Base-by-base conservation (phyloP, 768 basidiomycete species). In the Mycena vulgaris region DNA sequence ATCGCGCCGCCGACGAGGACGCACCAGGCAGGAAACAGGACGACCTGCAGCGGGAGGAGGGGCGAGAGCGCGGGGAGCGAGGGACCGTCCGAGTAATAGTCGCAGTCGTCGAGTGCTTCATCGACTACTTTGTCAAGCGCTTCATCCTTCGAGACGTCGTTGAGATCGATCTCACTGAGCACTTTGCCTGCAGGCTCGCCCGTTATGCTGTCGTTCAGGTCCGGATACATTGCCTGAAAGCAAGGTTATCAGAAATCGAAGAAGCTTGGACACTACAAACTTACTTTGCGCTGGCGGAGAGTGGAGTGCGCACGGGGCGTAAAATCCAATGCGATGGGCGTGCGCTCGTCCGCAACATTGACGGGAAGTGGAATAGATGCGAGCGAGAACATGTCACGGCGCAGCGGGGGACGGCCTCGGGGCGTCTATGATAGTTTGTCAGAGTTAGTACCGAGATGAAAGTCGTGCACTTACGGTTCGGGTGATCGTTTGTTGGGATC, bases 1-100 rank as follows among this genome's bases (percentile, higher is more conserved):
- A 73, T 69, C 17, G 51, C 30, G n/a, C 45, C 71, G 27, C 71
- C 71, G 27, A 73, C 68, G 56, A 69, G 25, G 39, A 40, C 42
- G 33, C 59, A 59, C 21, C 40, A 73, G 17, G 42, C 11, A 53
- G 71, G 71, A 30, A 73, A 66, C 11, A 69, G 39, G n/a, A 73
- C 25, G 55, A 73, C n/a, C 42, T 73, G 67, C 13, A 73, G 37
- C 5, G 66, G 68, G 11, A 73, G 19, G 33, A 69, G 33, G 16
- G 61, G 58, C 14, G 68, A 62, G 21, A 66, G 35, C 9, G 13
- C 23, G 6, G 68, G 53, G 39, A 73, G n/a, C n/a, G 31, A 3
- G 19, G 45, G 39, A 25, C 11, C 19, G 59, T 30, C 57, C 14
- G 42, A 37, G 27, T 56, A 61, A 28, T 3, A 39, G 7, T 39